phyloP scores from a whole-genome alignment of 2,329 filamentous ascomycete genomes.

The Rhinocladiella mackenziei region DNA sequence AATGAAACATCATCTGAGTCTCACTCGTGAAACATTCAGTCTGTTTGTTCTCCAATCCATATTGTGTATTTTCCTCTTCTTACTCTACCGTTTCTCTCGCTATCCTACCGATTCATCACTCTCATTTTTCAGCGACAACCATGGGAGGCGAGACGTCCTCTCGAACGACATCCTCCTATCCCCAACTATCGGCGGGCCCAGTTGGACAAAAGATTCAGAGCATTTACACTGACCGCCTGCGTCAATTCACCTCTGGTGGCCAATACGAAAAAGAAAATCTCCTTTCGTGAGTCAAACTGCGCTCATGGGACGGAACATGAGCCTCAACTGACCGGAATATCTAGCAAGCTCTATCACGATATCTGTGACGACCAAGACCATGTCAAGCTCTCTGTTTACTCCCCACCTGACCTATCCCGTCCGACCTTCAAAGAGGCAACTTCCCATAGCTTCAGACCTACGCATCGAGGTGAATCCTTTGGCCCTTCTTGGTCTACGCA shows the following conservation, averaged over 20 bases:
- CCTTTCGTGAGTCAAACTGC: conserved; percentile 54
- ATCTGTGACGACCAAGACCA: conserved; percentile 64
- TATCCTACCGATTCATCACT: not conserved
- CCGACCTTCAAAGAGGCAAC: conserved; percentile 83
- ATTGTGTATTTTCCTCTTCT: not conserved
- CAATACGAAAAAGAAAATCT: conserved; percentile 76
- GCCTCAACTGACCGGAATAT: conserved; percentile 1
- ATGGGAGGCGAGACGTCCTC: conserved; percentile 40
- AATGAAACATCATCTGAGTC: no score
- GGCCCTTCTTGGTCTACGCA: conserved; percentile 97
- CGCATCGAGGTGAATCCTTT: conserved; percentile 72
- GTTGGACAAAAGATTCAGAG: conserved; percentile 75
- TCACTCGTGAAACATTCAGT: no score
- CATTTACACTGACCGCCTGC: conserved; percentile 80
- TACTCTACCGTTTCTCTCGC: not conserved
- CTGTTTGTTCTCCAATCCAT: not conserved
- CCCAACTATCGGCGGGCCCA: conserved; percentile 49
- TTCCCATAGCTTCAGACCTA: conserved; percentile 69
- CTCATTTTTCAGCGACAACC: conserved; percentile 5
- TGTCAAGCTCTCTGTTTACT: conserved; percentile 82
- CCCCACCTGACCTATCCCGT: conserved; percentile 71
- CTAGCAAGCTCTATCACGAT: conserved; percentile 68
- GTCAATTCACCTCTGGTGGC: conserved; percentile 75
- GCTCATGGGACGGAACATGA: not conserved
- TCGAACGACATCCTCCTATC: conserved; percentile 42